Conservation (phyloP, 345 rosid genomes). For the Eucalyptus tenuipes region DNA sequence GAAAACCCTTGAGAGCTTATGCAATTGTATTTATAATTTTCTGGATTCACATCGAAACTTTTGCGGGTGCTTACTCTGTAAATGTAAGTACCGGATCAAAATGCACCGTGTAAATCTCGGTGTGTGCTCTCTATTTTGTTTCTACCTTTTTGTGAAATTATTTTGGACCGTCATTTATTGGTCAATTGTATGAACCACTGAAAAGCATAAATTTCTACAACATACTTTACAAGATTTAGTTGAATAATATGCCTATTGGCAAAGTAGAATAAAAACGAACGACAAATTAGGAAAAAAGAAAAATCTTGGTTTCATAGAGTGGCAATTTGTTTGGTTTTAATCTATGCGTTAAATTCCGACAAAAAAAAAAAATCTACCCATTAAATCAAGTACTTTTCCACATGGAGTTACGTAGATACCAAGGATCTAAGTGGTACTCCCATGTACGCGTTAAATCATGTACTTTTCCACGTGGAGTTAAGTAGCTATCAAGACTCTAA, state of each 20-base stretch:
- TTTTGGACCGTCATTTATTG: accelerated
- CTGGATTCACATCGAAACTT: accelerated
- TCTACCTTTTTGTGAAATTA: neutral
- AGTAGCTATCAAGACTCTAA: too few species aligned
- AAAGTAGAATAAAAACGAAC: neutral
- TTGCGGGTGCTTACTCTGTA: accelerated
- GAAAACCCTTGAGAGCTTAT: neutral
- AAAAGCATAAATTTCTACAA: accelerated
- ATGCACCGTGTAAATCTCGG: accelerated
- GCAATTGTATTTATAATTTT: too few species aligned
- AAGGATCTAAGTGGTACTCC: too few species aligned
- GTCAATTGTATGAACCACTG: accelerated
- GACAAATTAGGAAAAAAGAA: neutral
- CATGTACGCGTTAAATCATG: neutral
- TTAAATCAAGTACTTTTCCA: too few species aligned
- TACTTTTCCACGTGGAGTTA: neutral
- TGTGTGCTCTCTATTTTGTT: neutral
- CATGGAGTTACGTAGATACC: too few species aligned
- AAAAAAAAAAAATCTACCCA: too few species aligned
- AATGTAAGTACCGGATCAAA: accelerated
- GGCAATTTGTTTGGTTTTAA: too few species aligned
- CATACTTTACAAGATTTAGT: accelerated
- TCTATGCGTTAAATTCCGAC: accelerated
- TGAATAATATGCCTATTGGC: neutral
- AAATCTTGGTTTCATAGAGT: accelerated